Evolutionary conservation across 805 yeast species (phyloP), one percentile per base, ranked within the genome.

Genomic region (Metschnikowia continentalis): DNA sequence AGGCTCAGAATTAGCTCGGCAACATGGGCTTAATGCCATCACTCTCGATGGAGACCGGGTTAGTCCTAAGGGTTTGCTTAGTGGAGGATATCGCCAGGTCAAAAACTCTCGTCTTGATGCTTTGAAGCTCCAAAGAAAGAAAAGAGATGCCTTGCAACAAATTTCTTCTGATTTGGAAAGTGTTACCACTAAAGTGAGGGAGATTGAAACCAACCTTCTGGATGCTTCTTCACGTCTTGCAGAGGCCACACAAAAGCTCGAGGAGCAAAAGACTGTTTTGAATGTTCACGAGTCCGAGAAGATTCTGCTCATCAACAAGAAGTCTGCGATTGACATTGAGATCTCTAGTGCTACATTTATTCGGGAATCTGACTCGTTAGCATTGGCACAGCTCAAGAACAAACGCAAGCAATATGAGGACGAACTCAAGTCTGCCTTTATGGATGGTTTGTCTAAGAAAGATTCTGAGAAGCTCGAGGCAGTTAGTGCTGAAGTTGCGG

Each of bases 21-120:
- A 71, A 8, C 79, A 74, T 63, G 79, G 80, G 32, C 68, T 91
- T 22, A 83, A 80, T 58, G 88, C 96, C 0, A 86, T 94, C 14
- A 94, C 99, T 0, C 70, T 92, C 15, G 96, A 89, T 65, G 99
- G 99, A 58, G 98, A 94, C 64, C 75, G 89, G 56, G 89, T 89
- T 46, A 95, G 89, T 59, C 82, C 81, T 43, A 81, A 76, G 56
- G 99, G 99, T 66, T 87, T 86, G 1, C 66, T 94, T 42, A 83
- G 89, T 22, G 98, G 98, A 67, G 98, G 98, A 45, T 89, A 79
- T 60, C 79, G 88, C 57, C 94, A 88, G 59, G 79, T 76, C 58
- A 80, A 79, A 52, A 61, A 71, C 47, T 84, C 90, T 0, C 77
- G 95, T 58, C 67, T 91, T 44, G 96, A 90, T 57, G 79, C 85